Base-by-base conservation (phyloP, 2,329 filamentous ascomycete species). In the Talaromyces piceae region DNA sequence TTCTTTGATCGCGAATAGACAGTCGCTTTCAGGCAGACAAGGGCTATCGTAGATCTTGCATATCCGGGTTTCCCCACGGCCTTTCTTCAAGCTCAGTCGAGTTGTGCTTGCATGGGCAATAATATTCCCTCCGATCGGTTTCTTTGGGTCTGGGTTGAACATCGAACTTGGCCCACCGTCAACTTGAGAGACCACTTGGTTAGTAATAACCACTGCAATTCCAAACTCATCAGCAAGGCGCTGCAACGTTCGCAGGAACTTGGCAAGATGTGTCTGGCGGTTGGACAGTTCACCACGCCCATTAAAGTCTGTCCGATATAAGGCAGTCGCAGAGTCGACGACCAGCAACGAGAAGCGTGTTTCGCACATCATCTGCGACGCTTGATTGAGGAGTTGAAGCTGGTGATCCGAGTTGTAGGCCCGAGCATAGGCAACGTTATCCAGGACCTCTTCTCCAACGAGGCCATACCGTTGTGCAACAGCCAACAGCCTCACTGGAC, bases 31-130 rank as follows among this genome's bases (percentile, higher is more conserved):
- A 0, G 93, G 93, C 57, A 98, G 74, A 70, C 93, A 98, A 2
- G 93, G 93, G 61, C 91, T 97, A 72, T 98, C 94, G 67, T 98
- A 98, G 56, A 98, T 98, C 77, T 97, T 98, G 74, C 93, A 95
- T 59, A 98, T 88, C 74, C 93, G 82, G 20, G 93, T 98, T 77
- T 98, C 93, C 26, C 81, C 93, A 50, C 93, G 80, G 1, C 93
- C 94, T 71, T 98, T 98, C 76, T 95, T 96, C 66, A 98, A 70
- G 63, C 90, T 96, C 61, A 98, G 79, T 63, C 93, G 80, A 2
- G 93, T 98, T 1, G 93, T 98, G 64, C 89, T 95, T 48, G 93
- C 91, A 68, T 98, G 93, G 2, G 94, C 93, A 66, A 98, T 97
- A 59, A 98, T 98, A 70, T 98, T 97, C 57, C 93, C 93, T 59